These are phyloP conservation scores for Phialophora verrucosa DNA, from an alignment of 2,329 filamentous ascomycete species.

Conservation along the genomic window DNA sequence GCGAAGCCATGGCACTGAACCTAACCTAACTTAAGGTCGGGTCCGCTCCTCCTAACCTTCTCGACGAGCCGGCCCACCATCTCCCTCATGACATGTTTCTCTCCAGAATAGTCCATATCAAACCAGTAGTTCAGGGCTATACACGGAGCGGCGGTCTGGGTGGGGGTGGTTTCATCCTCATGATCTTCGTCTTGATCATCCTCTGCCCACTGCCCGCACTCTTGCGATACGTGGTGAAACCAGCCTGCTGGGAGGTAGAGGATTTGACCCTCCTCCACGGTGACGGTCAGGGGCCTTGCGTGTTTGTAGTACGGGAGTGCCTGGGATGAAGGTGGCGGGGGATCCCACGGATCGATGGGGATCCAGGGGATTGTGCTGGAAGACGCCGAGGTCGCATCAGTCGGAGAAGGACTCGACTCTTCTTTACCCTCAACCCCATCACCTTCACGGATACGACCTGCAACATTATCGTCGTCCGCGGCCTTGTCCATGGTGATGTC, in stretches of 20 bases:
- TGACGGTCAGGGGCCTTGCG: conserved; percentile 33
- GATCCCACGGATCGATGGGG: conserved; percentile 32
- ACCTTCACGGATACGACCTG: too few species aligned
- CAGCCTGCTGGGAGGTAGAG: conserved; percentile 39
- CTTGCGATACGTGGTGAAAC: conserved; percentile 39
- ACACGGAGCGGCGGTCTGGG: conserved; percentile 28
- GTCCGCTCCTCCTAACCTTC: not conserved
- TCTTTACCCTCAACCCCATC: too few species aligned
- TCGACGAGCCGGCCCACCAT: conserved; percentile 43
- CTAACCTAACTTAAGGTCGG: too few species aligned
- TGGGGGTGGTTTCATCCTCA: not conserved
- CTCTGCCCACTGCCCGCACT: conserved; percentile 36
- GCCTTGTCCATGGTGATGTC: conserved; percentile 24
- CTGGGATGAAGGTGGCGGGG: not conserved
- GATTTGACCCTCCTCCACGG: conserved; percentile 36
- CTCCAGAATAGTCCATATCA: conserved; percentile 46
- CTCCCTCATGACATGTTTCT: conserved; percentile 52
- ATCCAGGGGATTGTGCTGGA: conserved; percentile 38
- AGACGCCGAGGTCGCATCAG: not conserved
- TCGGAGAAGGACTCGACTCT: too few species aligned
- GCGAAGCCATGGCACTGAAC: too few species aligned
- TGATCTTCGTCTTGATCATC: conserved; percentile 4
- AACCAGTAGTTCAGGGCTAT: conserved; percentile 41
- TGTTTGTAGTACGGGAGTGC: conserved; percentile 32
- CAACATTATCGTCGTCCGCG: too few species aligned